Evolutionary conservation across 306 rosid species (phyloP).

Genomic region (Lathyrus oleraceus): DNA sequence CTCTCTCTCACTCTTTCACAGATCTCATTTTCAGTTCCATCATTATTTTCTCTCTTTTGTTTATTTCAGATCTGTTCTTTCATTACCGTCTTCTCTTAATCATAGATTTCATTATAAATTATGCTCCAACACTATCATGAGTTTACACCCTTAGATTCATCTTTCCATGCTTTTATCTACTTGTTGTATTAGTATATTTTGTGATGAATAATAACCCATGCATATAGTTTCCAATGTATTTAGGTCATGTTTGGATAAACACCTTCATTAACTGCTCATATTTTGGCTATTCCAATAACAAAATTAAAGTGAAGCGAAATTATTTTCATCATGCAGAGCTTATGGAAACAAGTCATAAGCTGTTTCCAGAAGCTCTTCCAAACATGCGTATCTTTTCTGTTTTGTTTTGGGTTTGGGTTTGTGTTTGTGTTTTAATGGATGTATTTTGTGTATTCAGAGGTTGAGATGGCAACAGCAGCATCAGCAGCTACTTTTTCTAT

Average conservation of each 20-base stretch:
- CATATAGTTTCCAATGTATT: not conserved
- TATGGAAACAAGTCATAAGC: not conserved
- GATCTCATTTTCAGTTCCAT: conserved; percentile 3
- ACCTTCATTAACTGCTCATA: not conserved
- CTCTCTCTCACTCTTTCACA: not conserved
- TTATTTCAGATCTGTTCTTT: conserved; percentile 28
- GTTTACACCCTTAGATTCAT: not conserved
- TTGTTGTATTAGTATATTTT: not conserved
- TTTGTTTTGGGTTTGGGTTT: not conserved
- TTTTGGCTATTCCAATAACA: not conserved
- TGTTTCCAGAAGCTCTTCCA: not conserved
- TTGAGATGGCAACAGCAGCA: conserved; percentile 79
- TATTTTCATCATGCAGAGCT: not conserved
- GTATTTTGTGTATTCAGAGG: conserved; percentile 30
- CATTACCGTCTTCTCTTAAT: not conserved
- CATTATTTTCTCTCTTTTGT: not conserved
- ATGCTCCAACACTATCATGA: too few species aligned
- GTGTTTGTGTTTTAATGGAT: not conserved
- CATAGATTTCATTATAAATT: not conserved
- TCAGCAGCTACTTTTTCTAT: conserved; percentile 61
- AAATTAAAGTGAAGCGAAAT: not conserved
- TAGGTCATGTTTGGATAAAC: not conserved
- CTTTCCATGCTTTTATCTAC: not conserved
- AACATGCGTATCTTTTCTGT: not conserved
- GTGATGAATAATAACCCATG: not conserved